Conservation (phyloP, 495 filamentous ascomycete genomes). For the Trichoderma erinaceum region DNA sequence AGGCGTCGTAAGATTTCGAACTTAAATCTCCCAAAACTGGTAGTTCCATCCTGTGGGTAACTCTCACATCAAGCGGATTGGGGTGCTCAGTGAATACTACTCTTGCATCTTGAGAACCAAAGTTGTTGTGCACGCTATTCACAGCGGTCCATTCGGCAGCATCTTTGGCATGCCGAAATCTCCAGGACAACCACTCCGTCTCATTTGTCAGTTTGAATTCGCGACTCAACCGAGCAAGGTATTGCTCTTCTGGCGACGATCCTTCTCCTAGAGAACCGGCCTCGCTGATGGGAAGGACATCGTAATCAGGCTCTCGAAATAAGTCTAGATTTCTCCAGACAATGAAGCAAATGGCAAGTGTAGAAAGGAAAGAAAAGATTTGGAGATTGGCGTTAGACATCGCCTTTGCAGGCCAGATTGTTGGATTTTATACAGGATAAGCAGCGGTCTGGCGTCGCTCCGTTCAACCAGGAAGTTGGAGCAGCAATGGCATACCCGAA, state of each 20-base stretch:
- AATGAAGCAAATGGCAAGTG: not conserved
- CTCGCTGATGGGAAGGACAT: not conserved
- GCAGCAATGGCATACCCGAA: not conserved
- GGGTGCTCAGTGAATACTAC: constrained; percentile 17
- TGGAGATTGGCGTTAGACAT: not conserved
- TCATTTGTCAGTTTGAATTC: constrained; percentile 22
- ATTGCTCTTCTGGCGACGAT: constrained; percentile 21
- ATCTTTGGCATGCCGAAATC: not conserved
- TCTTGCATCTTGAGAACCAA: constrained; percentile 20
- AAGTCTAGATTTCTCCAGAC: not conserved
- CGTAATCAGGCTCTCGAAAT: not conserved
- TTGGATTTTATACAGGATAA: not conserved
- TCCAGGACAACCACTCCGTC: constrained; percentile 19
- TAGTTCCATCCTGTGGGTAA: constrained; percentile 16
- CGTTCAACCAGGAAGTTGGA: not conserved
- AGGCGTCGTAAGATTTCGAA: constrained; percentile 36
- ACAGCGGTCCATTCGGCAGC: constrained; percentile 16
- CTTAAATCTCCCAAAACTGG: constrained; percentile 21
- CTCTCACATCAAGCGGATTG: constrained; percentile 19
- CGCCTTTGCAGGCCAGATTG: not conserved
- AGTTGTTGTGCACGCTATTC: constrained; percentile 17
- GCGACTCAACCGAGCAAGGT: constrained; percentile 20
- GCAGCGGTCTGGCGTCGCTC: not conserved
- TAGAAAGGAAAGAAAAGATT: not conserved
- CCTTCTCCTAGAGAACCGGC: not conserved